These are phyloP conservation scores for Arthrobotrys sinensis DNA, from an alignment of 2,329 filamentous ascomycete genomes.

Conservation along the genomic window DNA sequence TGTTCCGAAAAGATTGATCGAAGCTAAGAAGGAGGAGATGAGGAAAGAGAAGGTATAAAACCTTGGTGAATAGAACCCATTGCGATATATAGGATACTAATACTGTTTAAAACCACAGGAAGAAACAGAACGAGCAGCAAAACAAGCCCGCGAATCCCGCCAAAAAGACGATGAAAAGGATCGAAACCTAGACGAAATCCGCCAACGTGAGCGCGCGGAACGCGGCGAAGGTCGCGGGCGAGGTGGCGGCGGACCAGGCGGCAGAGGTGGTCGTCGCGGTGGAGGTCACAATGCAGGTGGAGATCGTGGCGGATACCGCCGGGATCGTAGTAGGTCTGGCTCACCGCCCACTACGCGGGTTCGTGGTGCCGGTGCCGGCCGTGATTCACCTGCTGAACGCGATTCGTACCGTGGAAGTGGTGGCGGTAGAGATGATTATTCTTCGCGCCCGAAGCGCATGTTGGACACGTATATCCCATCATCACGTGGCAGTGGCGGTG, in stretches of 20 bases:
- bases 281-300: slow-evolving; percentile 66
- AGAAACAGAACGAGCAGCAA: slow-evolving; percentile 84
- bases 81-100: neutral
- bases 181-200: slow-evolving; percentile 77
- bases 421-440: slow-evolving; percentile 67
- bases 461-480: slow-evolving; percentile 66
- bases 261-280: slow-evolving; percentile 68
- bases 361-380: slow-evolving; percentile 67
- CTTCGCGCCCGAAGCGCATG: slow-evolving; percentile 65
- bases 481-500: slow-evolving; percentile 62
- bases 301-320: slow-evolving; percentile 55
- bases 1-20: slow-evolving; percentile 92
- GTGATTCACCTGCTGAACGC: slow-evolving; percentile 66
- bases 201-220: slow-evolving; percentile 73
- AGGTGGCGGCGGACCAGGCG: slow-evolving; percentile 68
- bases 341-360: slow-evolving; percentile 67
- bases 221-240: slow-evolving; percentile 66
- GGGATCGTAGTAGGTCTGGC: slow-evolving; percentile 70
- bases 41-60: slow-evolving; percentile 88
- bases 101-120: slow-evolving; percentile 71
- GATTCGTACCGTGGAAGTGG: slow-evolving; percentile 68
- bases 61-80: neutral
- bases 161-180: slow-evolving; percentile 81
- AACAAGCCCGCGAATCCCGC: slow-evolving; percentile 79
- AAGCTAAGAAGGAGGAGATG: slow-evolving; percentile 95